A percentile compares a stretch with the other conserved stretches of the same genome.
Evolutionary conservation across 2,329 filamentous ascomycete species (phyloP).

Genomic region (Colletotrichum godetiae): DNA sequence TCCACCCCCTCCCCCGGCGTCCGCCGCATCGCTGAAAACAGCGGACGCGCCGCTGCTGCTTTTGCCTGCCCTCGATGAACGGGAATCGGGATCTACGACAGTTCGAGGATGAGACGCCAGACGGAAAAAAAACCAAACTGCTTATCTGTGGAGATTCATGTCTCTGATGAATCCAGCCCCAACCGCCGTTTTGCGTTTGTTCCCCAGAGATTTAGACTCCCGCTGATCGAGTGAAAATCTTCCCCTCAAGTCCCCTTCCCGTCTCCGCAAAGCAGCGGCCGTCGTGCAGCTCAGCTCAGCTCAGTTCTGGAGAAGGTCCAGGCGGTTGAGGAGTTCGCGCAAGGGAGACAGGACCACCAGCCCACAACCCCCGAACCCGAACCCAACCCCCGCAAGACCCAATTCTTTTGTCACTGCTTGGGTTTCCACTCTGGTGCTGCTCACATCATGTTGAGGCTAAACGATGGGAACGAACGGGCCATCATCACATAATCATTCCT

Average conservation of each 20-base stretch:
- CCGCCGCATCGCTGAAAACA: neutral
- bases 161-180: neutral
- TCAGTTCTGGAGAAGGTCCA: neutral
- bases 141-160: neutral
- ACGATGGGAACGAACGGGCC: neutral
- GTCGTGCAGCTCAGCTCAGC: neutral
- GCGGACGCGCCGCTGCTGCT: neutral
- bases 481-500: neutral
- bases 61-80: neutral
- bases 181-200: neutral
- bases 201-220: neutral
- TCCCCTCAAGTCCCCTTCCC: neutral
- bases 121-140: neutral
- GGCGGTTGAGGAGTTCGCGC: neutral
- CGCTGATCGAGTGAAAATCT: neutral
- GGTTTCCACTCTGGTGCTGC: neutral
- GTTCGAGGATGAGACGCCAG: neutral
- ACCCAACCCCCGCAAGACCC: constrained; percentile 4
- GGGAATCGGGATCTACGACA: neutral
- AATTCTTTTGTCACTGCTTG: neutral
- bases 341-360: too few species aligned
- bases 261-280: neutral
- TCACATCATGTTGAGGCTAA: neutral
- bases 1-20: constrained; percentile 1
- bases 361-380: neutral